A percentile compares a stretch with the other conserved stretches of the same genome.
Conservation (phyloP, 305 asterid species). For the Solanum hybrid region DNA sequence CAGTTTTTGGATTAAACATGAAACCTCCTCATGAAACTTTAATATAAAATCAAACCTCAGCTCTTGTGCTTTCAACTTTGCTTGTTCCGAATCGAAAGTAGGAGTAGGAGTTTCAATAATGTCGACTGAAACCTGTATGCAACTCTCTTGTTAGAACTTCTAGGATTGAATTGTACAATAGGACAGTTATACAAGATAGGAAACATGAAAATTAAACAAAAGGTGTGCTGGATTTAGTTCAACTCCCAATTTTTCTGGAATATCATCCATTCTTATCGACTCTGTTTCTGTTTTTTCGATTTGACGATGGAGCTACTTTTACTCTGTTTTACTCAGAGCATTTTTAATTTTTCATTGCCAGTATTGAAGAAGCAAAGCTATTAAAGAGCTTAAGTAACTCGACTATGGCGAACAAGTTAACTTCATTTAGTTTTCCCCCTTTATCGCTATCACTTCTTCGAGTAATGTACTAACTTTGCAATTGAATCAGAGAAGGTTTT, state of each 20-base stretch:
- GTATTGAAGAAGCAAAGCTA: slow-evolving; percentile 18
- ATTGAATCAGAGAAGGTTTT: neutral
- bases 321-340: neutral
- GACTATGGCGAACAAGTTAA: slow-evolving; percentile 25
- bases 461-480: neutral
- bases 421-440: slow-evolving; percentile 1
- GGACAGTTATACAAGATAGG: neutral
- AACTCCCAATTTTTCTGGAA: neutral
- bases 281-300: neutral
- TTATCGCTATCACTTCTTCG: neutral
- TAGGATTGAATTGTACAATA: neutral
- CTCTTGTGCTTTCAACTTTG: slow-evolving; percentile 37
- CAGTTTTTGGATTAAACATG: neutral
- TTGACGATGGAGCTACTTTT: neutral
- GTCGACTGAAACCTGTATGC: slow-evolving; percentile 29
- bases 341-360: slow-evolving; percentile 2
- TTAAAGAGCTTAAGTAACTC: slow-evolving; percentile 20
- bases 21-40: neutral
- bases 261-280: neutral
- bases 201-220: neutral
- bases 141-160: slow-evolving; percentile 6
- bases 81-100: slow-evolving; percentile 42
- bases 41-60: slow-evolving; percentile 41
- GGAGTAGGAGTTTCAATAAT: slow-evolving; percentile 38
- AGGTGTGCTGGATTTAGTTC: neutral